Evolutionary conservation across 2,329 filamentous ascomycete genomes (phyloP).

Genomic region (Ophiocordyceps unilateralis): DNA sequence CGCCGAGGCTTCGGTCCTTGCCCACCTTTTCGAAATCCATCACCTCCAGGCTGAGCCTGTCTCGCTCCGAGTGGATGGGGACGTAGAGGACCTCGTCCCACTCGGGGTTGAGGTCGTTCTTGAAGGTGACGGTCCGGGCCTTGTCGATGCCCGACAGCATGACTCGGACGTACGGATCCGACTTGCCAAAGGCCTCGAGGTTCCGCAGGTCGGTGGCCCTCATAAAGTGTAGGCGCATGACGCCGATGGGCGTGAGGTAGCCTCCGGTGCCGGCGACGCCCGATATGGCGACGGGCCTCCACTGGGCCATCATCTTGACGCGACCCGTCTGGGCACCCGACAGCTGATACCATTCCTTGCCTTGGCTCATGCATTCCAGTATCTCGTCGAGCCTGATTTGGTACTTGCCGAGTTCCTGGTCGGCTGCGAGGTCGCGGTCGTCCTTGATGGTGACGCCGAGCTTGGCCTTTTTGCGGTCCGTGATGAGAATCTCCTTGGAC

Average conservation of each 20-base stretch:
- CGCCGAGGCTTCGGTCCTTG: slow-evolving; percentile 75
- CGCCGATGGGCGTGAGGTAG: slow-evolving; percentile 84
- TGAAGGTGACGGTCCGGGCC: slow-evolving; percentile 82
- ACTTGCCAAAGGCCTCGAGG: slow-evolving; percentile 89
- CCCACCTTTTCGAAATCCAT: slow-evolving; percentile 93
- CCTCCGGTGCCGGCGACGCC: slow-evolving; percentile 69
- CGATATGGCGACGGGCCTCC: slow-evolving; percentile 83
- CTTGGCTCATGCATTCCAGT: slow-evolving; percentile 76
- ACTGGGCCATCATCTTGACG: slow-evolving; percentile 79
- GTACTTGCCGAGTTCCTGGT: slow-evolving; percentile 78
- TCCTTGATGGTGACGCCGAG: slow-evolving; percentile 90
- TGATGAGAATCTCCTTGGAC: slow-evolving; percentile 87
- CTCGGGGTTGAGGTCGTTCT: slow-evolving; percentile 86
- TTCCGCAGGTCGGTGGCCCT: slow-evolving; percentile 72
- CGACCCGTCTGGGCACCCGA: slow-evolving; percentile 66
- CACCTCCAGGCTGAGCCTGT: slow-evolving; percentile 76
- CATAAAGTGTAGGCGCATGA: slow-evolving; percentile 87
- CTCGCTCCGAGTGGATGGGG: slow-evolving; percentile 68
- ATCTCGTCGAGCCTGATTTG: slow-evolving; percentile 93
- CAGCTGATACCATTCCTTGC: slow-evolving; percentile 92
- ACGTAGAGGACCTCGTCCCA: slow-evolving; percentile 95
- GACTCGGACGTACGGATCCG: slow-evolving; percentile 83
- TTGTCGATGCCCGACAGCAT: slow-evolving; percentile 82
- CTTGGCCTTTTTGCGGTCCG: slow-evolving; percentile 77
- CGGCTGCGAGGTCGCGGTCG: slow-evolving; percentile 67